Conservation (phyloP, 495 filamentous ascomycete genomes). For the Usnea hakonensis region DNA sequence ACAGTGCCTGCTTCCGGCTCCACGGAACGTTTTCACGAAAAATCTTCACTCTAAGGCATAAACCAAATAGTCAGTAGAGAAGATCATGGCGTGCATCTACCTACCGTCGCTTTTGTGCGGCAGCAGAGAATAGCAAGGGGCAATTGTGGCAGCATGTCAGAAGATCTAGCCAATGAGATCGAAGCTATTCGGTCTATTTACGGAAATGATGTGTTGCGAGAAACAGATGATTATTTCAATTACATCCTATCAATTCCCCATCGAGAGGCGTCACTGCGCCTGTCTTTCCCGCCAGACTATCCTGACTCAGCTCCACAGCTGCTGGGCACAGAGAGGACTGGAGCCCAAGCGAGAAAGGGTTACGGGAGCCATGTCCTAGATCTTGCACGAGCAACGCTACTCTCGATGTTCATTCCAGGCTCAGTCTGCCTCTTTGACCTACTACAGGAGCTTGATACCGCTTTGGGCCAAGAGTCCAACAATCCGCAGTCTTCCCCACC, state of each 20-base stretch:
- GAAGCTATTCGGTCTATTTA: constrained; percentile 93
- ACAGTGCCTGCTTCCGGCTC: neutral
- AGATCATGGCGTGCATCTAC: no score
- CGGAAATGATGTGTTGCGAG: constrained; percentile 55
- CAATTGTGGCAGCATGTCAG: constrained; percentile 44
- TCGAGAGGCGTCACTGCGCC: constrained; percentile 42
- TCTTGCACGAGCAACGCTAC: constrained; percentile 57
- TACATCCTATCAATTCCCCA: constrained; percentile 41
- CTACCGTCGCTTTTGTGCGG: neutral
- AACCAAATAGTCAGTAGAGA: no score
- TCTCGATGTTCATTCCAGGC: constrained; percentile 58
- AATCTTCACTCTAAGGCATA: no score
- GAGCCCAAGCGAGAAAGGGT: constrained; percentile 45
- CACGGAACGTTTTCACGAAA: neutral
- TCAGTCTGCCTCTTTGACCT: constrained; percentile 84
- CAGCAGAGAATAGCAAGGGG: neutral
- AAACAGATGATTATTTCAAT: constrained; percentile 26
- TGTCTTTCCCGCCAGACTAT: constrained; percentile 65
- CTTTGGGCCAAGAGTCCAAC: constrained; percentile 17
- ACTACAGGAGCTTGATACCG: constrained; percentile 40
- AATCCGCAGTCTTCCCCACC: neutral
- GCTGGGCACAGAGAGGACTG: constrained; percentile 51
- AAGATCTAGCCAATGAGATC: constrained; percentile 77
- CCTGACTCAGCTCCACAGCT: constrained; percentile 62
- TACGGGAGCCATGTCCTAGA: constrained; percentile 59